Evolutionary conservation across 495 filamentous ascomycete species (phyloP).

Genomic region (Cairneyella variabilis): DNA sequence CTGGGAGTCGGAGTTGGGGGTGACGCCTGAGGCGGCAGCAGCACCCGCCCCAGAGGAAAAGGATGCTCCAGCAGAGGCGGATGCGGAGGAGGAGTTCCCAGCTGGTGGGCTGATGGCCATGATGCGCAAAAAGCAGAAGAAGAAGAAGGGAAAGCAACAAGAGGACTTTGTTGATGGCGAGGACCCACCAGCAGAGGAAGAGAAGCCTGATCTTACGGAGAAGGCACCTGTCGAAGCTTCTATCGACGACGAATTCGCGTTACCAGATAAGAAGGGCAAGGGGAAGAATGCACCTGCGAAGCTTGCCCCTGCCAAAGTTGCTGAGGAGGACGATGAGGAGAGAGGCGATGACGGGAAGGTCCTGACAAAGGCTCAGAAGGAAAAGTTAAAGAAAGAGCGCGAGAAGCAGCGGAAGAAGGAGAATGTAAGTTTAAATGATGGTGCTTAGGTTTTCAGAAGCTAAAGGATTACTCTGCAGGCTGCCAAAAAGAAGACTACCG

Average conservation of each 20-base stretch:
- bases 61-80: slow-evolving; percentile 39
- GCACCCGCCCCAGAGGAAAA: slow-evolving; percentile 51
- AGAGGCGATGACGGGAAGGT: slow-evolving; percentile 57
- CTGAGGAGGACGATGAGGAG: slow-evolving; percentile 51
- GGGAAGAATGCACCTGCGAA: slow-evolving; percentile 61
- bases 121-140: slow-evolving; percentile 83
- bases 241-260: slow-evolving; percentile 82
- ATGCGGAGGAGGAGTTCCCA: slow-evolving; percentile 42
- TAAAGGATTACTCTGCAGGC: slow-evolving; percentile 37
- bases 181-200: slow-evolving; percentile 43
- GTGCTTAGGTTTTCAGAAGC: slow-evolving; percentile 12
- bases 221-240: slow-evolving; percentile 83
- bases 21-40: slow-evolving; percentile 37
- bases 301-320: slow-evolving; percentile 39
- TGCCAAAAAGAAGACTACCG: slow-evolving; percentile 63
- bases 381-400: slow-evolving; percentile 89
- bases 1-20: slow-evolving; percentile 96
- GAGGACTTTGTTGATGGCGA: slow-evolving; percentile 77
- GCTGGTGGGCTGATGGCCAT: slow-evolving; percentile 76
- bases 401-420: slow-evolving; percentile 96
- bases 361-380: slow-evolving; percentile 94
- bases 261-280: slow-evolving; percentile 89
- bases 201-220: slow-evolving; percentile 47
- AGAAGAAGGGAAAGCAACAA: slow-evolving; percentile 89
- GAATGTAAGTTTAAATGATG: slow-evolving; percentile 49